Evolutionary conservation across 108 stramenopile species (phyloP).

Genomic region (Nitzschia palea): DNA sequence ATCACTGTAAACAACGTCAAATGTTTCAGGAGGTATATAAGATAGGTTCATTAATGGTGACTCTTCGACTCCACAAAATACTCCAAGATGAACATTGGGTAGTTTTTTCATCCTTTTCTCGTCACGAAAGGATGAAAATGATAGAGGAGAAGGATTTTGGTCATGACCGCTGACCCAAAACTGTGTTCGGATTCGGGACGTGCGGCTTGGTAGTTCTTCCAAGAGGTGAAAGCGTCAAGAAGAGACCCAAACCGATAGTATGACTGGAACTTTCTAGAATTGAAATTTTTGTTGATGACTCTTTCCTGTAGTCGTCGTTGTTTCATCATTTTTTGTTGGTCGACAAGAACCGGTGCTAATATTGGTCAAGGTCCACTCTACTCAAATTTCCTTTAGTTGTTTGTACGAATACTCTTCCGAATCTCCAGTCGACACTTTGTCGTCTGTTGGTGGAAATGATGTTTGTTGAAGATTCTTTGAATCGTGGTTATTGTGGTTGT

Average conservation of each 20-base stretch:
- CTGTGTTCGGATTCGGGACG: not conserved
- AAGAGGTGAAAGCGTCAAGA: not conserved
- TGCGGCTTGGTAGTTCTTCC: not conserved
- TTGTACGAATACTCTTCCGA: not conserved
- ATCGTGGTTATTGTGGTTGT: not conserved
- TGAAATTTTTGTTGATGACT: not conserved
- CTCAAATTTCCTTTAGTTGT: no score
- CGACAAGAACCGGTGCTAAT: no score
- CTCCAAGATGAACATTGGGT: slow-evolving; percentile 4
- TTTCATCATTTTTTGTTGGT: no score
- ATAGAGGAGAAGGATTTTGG: not conserved
- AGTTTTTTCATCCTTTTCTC: not conserved
- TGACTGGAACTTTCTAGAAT: slow-evolving; percentile 1
- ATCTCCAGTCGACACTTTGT: not conserved
- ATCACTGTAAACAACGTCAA: slow-evolving; percentile 52
- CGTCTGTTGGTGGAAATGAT: not conserved
- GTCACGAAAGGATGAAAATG: not conserved
- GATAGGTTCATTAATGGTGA: slow-evolving; percentile 12
- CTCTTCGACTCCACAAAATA: not conserved
- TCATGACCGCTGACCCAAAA: not conserved
- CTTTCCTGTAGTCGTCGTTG: no score
- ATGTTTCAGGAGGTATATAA: slow-evolving; percentile 34
- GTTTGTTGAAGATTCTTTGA: not conserved
- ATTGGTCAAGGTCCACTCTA: no score
- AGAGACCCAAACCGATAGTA: not conserved